Conservation (phyloP, 1,284 basidiomycete genomes). For the Retiboletus fuscus region DNA sequence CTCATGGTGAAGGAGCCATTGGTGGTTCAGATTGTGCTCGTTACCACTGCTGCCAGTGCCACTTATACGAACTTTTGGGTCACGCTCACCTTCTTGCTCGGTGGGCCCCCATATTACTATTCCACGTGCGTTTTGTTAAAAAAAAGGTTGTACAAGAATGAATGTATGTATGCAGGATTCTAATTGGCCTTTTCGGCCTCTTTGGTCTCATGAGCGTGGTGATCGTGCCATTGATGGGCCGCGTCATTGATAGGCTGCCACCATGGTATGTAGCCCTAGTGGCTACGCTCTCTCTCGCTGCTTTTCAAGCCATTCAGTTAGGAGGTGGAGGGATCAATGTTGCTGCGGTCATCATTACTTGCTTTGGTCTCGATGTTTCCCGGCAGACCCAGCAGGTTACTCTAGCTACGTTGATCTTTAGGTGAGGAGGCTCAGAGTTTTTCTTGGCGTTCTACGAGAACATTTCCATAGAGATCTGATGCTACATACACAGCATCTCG, state of each 20-base stretch:
- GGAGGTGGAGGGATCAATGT: conserved; percentile 60
- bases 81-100: conserved; percentile 77
- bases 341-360: conserved; percentile 59
- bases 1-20: conserved; percentile 74
- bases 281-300: conserved; percentile 50
- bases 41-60: conserved; percentile 65
- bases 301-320: conserved; percentile 55
- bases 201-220: conserved; percentile 62
- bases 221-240: conserved; percentile 62
- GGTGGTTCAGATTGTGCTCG: conserved; percentile 68
- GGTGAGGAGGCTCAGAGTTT: conserved; percentile 22
- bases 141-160: conserved; percentile 4
- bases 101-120: conserved; percentile 71
- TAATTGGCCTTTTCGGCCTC: conserved; percentile 67
- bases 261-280: conserved; percentile 63
- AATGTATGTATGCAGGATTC: conserved; percentile 45
- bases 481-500: conserved; percentile 30
- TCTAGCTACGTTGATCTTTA: conserved; percentile 55
- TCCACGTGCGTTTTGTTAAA: conserved; percentile 60
- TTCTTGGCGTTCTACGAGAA: background rate
- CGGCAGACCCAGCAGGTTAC: conserved; percentile 60
- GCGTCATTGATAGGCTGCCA: conserved; percentile 61
- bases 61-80: conserved; percentile 78
- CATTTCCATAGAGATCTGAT: conserved; percentile 2
- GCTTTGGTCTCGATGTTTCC: conserved; percentile 61